Evolutionary conservation across 2,329 filamentous ascomycete species (phyloP), one percentile per base, ranked within the genome.

Genomic region (Aspergillus sp.): DNA sequence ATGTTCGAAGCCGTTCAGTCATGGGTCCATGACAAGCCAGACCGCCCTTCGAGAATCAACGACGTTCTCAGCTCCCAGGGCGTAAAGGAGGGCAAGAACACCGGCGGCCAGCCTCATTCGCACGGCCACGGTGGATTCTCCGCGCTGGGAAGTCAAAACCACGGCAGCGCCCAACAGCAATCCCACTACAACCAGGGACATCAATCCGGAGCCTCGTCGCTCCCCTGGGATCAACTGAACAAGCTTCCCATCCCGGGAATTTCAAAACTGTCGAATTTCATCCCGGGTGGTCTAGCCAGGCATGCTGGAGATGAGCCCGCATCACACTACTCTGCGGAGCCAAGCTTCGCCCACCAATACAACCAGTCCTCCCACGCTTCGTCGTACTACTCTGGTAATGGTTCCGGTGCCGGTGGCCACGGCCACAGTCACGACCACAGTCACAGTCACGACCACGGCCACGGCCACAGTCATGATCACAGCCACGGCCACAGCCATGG

Each of bases 1-100:
- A 98, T 98, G 93, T 97, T 87, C 70, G 77, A 82, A 46, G 88
- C 86, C 0, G 88, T 98, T 2, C 79, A 86, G 58, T 76, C 79
- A 49, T 98, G 91, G 91, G 83, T 80, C 0, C 78, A 87, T 43
- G 78, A 82, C 55, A 77, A 83, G 48, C 75, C 81, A 3, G 82
- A 85, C 51, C 81, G 81, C 39, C 78, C 78, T 4, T 72, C 80
- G 44, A 77, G 81, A 44, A 73, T 97, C 12, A 83, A 94, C 61
- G 72, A 80, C 45, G 61, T 93, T n/a, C 77, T 98, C 7, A 84
- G 81, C 42, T 88, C 89, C 0, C 82, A 94, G 45, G 88, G 86
- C 5, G 93, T 98, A 49, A 85, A 81, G 60, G 75, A 77, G 6
- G 89, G 91, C 40, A 84, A 83, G 64, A 98, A 97, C 64, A 63